Conservation (phyloP, 768 basidiomycete species). For the Baorangia bicolor region DNA sequence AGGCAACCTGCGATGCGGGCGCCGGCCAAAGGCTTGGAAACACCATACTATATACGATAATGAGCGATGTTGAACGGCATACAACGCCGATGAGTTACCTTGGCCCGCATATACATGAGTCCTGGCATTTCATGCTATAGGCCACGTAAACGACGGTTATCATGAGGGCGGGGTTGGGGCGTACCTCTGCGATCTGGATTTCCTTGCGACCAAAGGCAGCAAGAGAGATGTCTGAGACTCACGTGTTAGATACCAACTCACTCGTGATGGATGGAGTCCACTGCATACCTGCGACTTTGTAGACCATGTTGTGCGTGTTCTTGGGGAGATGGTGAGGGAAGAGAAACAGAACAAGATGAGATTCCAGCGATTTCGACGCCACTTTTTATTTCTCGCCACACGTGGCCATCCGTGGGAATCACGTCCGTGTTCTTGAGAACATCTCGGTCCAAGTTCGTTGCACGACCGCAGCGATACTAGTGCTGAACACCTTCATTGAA, state of each 20-base stretch:
- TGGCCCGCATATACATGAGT: constrained; percentile 88
- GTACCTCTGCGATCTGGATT: constrained; percentile 97
- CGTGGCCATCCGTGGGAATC: constrained; percentile 33
- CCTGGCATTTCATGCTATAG: constrained; percentile 89
- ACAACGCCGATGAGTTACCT: constrained; percentile 48
- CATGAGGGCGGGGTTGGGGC: constrained; percentile 17
- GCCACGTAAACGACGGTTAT: constrained; percentile 10
- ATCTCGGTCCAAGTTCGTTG: background rate
- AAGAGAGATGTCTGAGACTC: constrained; percentile 77
- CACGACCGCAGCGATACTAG: background rate
- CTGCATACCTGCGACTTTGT: constrained; percentile 82
- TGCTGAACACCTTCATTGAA: background rate
- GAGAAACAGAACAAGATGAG: constrained; percentile 20
- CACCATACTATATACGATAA: constrained; percentile 57
- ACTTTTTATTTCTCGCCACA: constrained; percentile 33
- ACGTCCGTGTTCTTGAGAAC: constrained; percentile 12
- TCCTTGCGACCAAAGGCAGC: constrained; percentile 99
- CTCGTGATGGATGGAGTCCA: background rate
- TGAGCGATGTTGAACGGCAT: constrained; percentile 13
- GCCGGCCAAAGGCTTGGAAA: constrained; percentile 83
- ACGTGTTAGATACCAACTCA: background rate
- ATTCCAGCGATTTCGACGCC: constrained; percentile 19
- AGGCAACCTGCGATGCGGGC: constrained; percentile 97
- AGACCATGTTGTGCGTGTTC: constrained; percentile 54
- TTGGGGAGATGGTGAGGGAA: constrained; percentile 24